phyloP scores from a whole-genome alignment of 495 filamentous ascomycete genomes.

The Letharia lupina region DNA sequence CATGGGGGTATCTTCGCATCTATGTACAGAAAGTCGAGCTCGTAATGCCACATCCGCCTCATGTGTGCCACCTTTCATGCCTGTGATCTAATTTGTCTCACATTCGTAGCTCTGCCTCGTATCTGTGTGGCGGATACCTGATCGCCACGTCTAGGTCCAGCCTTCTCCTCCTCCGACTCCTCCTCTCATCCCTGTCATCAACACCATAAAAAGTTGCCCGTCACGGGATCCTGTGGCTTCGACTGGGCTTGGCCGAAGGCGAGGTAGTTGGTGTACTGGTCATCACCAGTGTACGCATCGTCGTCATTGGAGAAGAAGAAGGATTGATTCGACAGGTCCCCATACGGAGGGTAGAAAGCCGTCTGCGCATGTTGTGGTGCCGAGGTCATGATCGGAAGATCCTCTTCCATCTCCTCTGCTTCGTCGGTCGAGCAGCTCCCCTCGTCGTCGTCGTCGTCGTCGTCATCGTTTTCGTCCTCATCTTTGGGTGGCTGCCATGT shows the following conservation, averaged over 20 bases:
- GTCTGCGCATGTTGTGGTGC: conserved; percentile 27
- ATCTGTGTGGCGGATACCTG: conserved; percentile 5
- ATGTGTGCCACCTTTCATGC: not conserved
- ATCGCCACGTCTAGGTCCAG: conserved; percentile 5
- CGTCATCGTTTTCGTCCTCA: conserved; percentile 50
- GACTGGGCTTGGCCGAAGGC: conserved; percentile 19
- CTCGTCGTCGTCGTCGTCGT: conserved; percentile 36
- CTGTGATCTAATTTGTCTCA: not conserved
- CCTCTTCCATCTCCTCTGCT: conserved; percentile 26
- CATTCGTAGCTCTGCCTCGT: not conserved
- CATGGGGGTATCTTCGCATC: conserved; percentile 12
- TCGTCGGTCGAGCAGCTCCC: conserved; percentile 37
- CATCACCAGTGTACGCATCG: conserved; percentile 24
- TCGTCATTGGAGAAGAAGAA: conserved; percentile 41
- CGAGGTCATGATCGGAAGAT: conserved; percentile 3
- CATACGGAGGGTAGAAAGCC: conserved; percentile 27
- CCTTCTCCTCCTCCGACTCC: not conserved
- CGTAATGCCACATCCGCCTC: not conserved
- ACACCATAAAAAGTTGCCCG: conserved; percentile 21
- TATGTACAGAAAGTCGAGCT: conserved; percentile 9
- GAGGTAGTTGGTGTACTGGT: conserved; percentile 30
- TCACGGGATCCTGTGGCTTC: conserved; percentile 20
- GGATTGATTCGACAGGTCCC: conserved; percentile 38
- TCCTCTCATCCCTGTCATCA: not conserved
- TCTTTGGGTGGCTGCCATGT: conserved; percentile 63